Evolutionary conservation across 768 basidiomycete genomes (phyloP).

Genomic region (Leccinum sublutescens): DNA sequence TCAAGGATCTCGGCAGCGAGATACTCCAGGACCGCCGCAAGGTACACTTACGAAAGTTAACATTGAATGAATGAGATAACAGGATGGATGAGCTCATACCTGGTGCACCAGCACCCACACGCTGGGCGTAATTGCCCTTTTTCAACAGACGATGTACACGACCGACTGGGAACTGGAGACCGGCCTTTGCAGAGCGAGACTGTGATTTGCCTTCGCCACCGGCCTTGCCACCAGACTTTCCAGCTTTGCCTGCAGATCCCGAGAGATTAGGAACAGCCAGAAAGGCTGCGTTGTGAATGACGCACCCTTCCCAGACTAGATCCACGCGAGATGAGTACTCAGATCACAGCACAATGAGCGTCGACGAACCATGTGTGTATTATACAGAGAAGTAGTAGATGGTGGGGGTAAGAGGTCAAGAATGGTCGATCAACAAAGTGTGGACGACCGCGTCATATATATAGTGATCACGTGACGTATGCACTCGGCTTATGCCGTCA

Average conservation of each 20-base stretch:
- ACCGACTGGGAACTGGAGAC: constrained; percentile 86
- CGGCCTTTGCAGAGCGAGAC: constrained; percentile 72
- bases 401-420: constrained; percentile 32
- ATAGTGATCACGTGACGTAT: constrained; percentile 32
- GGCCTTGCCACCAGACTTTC: constrained; percentile 53
- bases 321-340: constrained; percentile 3
- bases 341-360: background rate
- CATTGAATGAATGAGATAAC: background rate
- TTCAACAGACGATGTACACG: constrained; percentile 89
- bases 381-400: constrained; percentile 18
- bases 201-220: constrained; percentile 52
- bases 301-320: constrained; percentile 34
- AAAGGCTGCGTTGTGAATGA: background rate
- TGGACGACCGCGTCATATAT: constrained; percentile 33
- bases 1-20: constrained; percentile 93
- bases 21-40: constrained; percentile 89
- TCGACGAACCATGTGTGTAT: constrained; percentile 27
- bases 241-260: constrained; percentile 42
- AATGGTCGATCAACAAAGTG: constrained; percentile 32
- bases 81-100: constrained; percentile 39
- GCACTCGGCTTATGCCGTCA: background rate
- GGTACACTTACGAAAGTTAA: constrained; percentile 56
- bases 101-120: constrained; percentile 88
- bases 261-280: constrained; percentile 5
- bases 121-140: constrained; percentile 84